Evolutionary conservation across 2,329 filamentous ascomycete species (phyloP), one percentile per base, ranked within the genome.

Genomic region (Catunica adiposa): DNA sequence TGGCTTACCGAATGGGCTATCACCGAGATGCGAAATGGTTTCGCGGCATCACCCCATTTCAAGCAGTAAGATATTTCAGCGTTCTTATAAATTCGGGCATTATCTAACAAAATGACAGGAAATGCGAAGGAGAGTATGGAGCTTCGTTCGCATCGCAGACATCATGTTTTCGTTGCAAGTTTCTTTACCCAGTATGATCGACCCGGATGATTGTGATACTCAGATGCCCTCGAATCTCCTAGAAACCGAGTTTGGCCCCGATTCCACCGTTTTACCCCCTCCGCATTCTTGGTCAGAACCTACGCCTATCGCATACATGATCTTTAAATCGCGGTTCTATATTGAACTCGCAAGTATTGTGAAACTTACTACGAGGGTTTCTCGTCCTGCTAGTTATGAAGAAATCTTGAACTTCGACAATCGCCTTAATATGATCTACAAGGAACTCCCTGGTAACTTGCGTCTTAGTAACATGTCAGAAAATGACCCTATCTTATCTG

Each of bases 11-110:
- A 42, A 85, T 85, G 80, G 84, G 84, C 3, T 85, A 89, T 62
- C 86, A 90, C 62, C 76, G 86, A 59, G 86, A 90, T 65, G 76
- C 84, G 8, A 83, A 79, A 58, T 86, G 82, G 68, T 89, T 88
- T 64, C 74, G 82, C 1, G 78, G 75, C 14, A 75, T 92, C 50
- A 77, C 80, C 1, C 81, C 84, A 4, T 89, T 86, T 61, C 79
- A 88, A 67, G 86, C 76, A 54, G 76, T 79, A 71, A 62, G 76
- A 64, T 34, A 11, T n/a, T 31, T 17, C 7, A 9, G 17, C n/a
- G n/a, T 14, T 48, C 37, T 34, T 5, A 14, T 47, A 14, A n/a
- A 15, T 15, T 11, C n/a, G 11, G 31, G 22, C 9, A n/a, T 14
- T 11, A 23, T 15, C 8, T 11, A 31, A 14, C 11, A 14, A 47